Conservation (phyloP, 805 yeast species). For the Nakazawaea laoshanensis region DNA sequence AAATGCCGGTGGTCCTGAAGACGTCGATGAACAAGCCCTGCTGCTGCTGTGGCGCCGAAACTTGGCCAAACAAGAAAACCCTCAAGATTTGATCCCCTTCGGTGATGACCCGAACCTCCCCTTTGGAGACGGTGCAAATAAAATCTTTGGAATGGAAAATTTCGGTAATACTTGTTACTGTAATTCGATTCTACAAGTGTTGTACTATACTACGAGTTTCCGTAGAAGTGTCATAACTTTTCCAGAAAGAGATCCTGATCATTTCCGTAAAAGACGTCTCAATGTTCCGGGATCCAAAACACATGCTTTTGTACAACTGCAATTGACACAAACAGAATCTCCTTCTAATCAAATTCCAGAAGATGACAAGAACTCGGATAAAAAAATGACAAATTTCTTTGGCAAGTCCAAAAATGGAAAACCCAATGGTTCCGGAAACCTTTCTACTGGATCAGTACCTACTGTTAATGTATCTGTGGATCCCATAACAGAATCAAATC, state of each 20-base stretch:
- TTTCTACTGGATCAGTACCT: too few relatives aligned
- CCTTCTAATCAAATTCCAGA: not conserved
- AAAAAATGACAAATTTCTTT: slow-evolving; percentile 10
- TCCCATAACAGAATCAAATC: not conserved
- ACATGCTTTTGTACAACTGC: slow-evolving; percentile 24
- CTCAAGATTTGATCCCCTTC: slow-evolving; percentile 15
- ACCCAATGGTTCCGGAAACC: slow-evolving; percentile 8
- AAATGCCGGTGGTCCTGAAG: slow-evolving; percentile 3
- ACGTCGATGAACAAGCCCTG: not conserved
- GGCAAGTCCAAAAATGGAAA: slow-evolving; percentile 8
- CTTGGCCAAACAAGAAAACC: slow-evolving; percentile 15
- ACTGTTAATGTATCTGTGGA: not conserved
- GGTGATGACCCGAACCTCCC: slow-evolving; percentile 25
- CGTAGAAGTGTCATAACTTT: slow-evolving; percentile 44
- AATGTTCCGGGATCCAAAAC: slow-evolving; percentile 31
- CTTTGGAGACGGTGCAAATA: slow-evolving; percentile 60
- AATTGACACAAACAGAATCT: slow-evolving; percentile 5
- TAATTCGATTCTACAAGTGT: slow-evolving; percentile 84
- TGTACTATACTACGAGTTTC: slow-evolving; percentile 67
- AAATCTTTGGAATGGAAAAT: slow-evolving; percentile 75
- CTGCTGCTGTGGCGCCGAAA: not conserved
- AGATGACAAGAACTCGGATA: slow-evolving; percentile 1
- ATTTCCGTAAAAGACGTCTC: slow-evolving; percentile 28
- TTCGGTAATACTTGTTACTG: slow-evolving; percentile 93
- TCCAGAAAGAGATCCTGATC: slow-evolving; percentile 28